Evolutionary conservation across 2,329 filamentous ascomycete species (phyloP).

Genomic region (Colletotrichum australisinense): DNA sequence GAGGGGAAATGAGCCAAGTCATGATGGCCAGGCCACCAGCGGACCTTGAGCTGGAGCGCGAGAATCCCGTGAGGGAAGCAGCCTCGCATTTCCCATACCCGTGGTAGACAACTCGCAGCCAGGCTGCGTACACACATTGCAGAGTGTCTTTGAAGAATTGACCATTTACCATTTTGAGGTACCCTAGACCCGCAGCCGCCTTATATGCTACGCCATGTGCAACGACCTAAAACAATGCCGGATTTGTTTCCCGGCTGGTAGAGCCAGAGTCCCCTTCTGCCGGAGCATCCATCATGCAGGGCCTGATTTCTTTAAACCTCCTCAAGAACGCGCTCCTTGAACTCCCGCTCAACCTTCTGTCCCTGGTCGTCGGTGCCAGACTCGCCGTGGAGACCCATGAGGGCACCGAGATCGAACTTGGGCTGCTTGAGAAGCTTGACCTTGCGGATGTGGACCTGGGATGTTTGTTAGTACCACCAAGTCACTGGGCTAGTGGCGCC

Average conservation of each 20-base stretch:
- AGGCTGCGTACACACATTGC: constrained; percentile 26
- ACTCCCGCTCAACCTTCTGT: constrained; percentile 98
- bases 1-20: background rate
- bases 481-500: background rate
- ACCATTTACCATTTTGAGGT: constrained; percentile 44
- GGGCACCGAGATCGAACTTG: constrained; percentile 98
- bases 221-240: constrained; percentile 55
- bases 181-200: constrained; percentile 54
- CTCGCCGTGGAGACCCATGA: constrained; percentile 98
- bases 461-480: constrained; percentile 45
- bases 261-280: constrained; percentile 38
- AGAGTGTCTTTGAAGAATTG: constrained; percentile 34
- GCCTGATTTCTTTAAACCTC: constrained; percentile 78
- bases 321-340: constrained; percentile 97
- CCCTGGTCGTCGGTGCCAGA: constrained; percentile 95
- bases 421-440: constrained; percentile 99
- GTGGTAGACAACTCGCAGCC: too few species aligned
- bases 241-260: constrained; percentile 34
- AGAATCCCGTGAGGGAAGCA: background rate
- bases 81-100: background rate
- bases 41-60: background rate
- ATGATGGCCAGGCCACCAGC: background rate
- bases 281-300: constrained; percentile 58
- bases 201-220: constrained; percentile 57
- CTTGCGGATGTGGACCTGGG: constrained; percentile 99